phyloP scores from a whole-genome alignment of 495 filamentous ascomycete genomes.

The Talaromyces trachyspermus region DNA sequence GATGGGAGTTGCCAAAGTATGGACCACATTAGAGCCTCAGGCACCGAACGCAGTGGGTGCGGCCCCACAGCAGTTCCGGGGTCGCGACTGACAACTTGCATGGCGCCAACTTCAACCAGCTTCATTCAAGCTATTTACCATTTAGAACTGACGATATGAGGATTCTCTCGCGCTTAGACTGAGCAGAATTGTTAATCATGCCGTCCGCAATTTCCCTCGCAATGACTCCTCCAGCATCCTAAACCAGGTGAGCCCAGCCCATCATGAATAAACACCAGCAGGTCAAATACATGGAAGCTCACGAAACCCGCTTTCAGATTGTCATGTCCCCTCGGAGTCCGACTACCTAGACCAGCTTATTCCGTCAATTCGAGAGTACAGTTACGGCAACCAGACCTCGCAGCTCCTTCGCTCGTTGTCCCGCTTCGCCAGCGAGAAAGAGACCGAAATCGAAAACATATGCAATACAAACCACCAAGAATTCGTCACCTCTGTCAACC shows the following conservation, averaged over 20 bases:
- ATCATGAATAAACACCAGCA: not conserved
- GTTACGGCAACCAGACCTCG: slow-evolving; percentile 61
- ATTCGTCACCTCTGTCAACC: slow-evolving; percentile 87
- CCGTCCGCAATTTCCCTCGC: slow-evolving; percentile 19
- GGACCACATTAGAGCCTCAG: too few species aligned
- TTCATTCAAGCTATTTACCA: not conserved
- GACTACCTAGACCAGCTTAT: slow-evolving; percentile 96
- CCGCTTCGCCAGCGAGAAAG: slow-evolving; percentile 75
- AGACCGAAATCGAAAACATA: slow-evolving; percentile 87
- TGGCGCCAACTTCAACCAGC: not conserved
- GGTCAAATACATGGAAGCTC: not conserved
- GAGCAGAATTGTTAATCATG: not conserved
- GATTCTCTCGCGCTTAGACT: not conserved
- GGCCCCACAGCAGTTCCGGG: slow-evolving; percentile 1
- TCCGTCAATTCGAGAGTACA: slow-evolving; percentile 84
- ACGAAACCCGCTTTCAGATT: slow-evolving; percentile 49
- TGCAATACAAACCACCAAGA: slow-evolving; percentile 95
- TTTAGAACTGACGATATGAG: not conserved
- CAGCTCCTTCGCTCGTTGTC: slow-evolving; percentile 71
- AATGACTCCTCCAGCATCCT: slow-evolving; percentile 32
- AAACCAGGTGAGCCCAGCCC: slow-evolving; percentile 27
- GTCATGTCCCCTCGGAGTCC: slow-evolving; percentile 79
- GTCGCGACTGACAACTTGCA: not conserved
- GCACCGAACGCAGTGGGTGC: not conserved
- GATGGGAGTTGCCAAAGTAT: too few species aligned